A percentile compares a stretch with the other conserved stretches of the same genome.
Evolutionary conservation across 2,329 filamentous ascomycete species (phyloP).

Genomic region (Mycosphaerelloides madeirae): DNA sequence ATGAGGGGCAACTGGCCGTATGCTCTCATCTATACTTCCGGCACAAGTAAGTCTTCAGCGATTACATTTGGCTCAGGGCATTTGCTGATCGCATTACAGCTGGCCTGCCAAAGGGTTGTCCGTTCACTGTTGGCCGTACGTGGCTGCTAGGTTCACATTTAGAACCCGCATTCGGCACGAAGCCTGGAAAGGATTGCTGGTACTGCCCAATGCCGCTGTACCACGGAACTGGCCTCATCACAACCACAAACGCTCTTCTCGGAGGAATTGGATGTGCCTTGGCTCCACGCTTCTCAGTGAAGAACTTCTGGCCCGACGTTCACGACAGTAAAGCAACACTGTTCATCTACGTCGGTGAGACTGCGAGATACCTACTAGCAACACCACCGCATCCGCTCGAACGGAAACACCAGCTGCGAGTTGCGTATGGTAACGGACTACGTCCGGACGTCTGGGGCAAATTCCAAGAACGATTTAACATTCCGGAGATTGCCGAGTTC

Average conservation of each 20-base stretch:
- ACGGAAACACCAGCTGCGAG: slow-evolving; percentile 52
- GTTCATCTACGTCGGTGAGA: slow-evolving; percentile 75
- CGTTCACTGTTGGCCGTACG: slow-evolving; percentile 52
- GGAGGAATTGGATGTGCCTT: slow-evolving; percentile 56
- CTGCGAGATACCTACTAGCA: slow-evolving; percentile 66
- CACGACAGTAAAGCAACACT: slow-evolving; percentile 62
- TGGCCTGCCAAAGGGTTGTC: slow-evolving; percentile 67
- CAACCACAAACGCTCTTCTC: slow-evolving; percentile 56
- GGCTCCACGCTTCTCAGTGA: slow-evolving; percentile 62
- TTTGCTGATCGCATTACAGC: slow-evolving; percentile 48
- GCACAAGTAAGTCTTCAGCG: slow-evolving; percentile 40
- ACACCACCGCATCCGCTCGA: slow-evolving; percentile 59
- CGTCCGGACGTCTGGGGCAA: slow-evolving; percentile 64
- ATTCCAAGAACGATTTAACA: slow-evolving; percentile 60
- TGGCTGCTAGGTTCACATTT: slow-evolving; percentile 34
- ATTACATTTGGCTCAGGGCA: background rate
- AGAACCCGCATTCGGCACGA: slow-evolving; percentile 33
- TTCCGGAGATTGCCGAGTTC: slow-evolving; percentile 64
- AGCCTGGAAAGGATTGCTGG: slow-evolving; percentile 59
- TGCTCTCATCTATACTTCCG: slow-evolving; percentile 70
- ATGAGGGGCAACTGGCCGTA: slow-evolving; percentile 51
- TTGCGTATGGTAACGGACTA: slow-evolving; percentile 62
- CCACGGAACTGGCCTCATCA: slow-evolving; percentile 66
- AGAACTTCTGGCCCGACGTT: slow-evolving; percentile 67
- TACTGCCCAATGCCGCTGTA: slow-evolving; percentile 75